A percentile compares a stretch with the other conserved stretches of the same genome.
phyloP scores from a whole-genome alignment of 768 basidiomycete genomes.

The Crassisporium funariophilum region DNA sequence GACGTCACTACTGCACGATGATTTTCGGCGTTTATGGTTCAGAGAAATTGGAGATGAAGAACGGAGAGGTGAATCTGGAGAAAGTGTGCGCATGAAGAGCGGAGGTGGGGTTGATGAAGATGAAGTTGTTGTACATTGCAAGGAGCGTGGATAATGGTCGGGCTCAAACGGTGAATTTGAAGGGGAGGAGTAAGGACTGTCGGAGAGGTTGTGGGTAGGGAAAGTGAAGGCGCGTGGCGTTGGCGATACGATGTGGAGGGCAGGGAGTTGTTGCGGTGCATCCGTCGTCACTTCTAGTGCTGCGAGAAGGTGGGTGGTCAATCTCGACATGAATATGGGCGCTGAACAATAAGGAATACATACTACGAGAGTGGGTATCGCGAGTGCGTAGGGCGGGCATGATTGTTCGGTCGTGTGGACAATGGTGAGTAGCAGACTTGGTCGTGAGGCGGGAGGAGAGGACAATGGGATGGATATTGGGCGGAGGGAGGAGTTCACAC shows the following conservation, averaged over 20 bases:
- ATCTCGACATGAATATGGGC: not conserved
- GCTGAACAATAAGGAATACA: conserved; percentile 22
- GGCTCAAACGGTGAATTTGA: conserved; percentile 75
- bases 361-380: conserved; percentile 62
- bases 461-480: conserved; percentile 29
- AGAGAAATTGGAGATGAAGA: conserved; percentile 40
- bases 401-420: conserved; percentile 44
- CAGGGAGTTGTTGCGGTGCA: conserved; percentile 53
- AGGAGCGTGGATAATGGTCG: conserved; percentile 59
- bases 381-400: conserved; percentile 83
- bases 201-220: conserved; percentile 63
- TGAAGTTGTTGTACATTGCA: conserved; percentile 35
- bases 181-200: conserved; percentile 72
- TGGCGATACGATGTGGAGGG: conserved; percentile 64
- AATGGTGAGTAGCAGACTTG: conserved; percentile 29
- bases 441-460: conserved; percentile 32
- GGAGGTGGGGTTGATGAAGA: conserved; percentile 43
- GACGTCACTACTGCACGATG: conserved; percentile 46
- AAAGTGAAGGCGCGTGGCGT: conserved; percentile 74
- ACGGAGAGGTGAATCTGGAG: conserved; percentile 45
- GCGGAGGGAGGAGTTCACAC: conserved; percentile 1
- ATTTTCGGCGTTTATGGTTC: conserved; percentile 55
- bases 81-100: conserved; percentile 36
- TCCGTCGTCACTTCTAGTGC: conserved; percentile 80
- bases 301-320: conserved; percentile 27